phyloP scores from a whole-genome alignment of 176 grass and related monocot genomes.

The Oryza longistaminata region DNA sequence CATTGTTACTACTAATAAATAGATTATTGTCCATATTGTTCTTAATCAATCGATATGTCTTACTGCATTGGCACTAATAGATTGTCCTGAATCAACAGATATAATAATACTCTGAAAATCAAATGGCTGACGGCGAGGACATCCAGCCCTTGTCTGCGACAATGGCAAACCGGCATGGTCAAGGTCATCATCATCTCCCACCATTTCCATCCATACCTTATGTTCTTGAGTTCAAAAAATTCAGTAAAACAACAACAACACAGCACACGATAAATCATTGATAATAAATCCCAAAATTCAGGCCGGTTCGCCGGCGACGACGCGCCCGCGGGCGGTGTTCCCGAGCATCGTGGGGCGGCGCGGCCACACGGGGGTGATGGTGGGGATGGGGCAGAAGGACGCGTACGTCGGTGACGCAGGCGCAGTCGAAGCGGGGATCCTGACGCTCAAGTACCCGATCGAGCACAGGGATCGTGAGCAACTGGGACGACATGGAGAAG shows the following conservation, averaged over 20 bases:
- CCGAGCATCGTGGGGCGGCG: constrained; percentile 41
- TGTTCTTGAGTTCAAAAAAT: too few relatives aligned
- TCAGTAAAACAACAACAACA: too few relatives aligned
- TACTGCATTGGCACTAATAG: background rate
- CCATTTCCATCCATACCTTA: too few relatives aligned
- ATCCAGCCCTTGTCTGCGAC: constrained; percentile 60
- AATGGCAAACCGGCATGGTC: constrained; percentile 65
- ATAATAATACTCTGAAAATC: constrained; percentile 7
- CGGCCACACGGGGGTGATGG: constrained; percentile 54
- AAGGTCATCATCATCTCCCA: constrained; percentile 38
- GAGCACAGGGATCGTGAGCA: constrained; percentile 53
- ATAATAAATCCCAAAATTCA: background rate
- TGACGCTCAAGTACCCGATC: constrained; percentile 49
- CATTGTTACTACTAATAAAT: background rate
- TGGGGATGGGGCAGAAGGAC: constrained; percentile 55
- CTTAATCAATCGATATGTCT: background rate
- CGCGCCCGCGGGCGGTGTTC: constrained; percentile 52
- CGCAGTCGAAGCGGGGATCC: constrained; percentile 53
- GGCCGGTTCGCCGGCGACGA: constrained; percentile 54
- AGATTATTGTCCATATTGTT: background rate
- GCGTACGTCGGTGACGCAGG: constrained; percentile 50
- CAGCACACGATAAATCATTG: too few relatives aligned
- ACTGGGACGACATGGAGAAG: constrained; percentile 62
- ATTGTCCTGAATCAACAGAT: background rate
- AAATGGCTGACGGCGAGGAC: constrained; percentile 56